Percentiles rank a stretch among this genome's conserved stretches.
These are phyloP conservation scores for Senna siamea DNA, from an alignment of 306 rosid genomes.

Conservation along the genomic window DNA sequence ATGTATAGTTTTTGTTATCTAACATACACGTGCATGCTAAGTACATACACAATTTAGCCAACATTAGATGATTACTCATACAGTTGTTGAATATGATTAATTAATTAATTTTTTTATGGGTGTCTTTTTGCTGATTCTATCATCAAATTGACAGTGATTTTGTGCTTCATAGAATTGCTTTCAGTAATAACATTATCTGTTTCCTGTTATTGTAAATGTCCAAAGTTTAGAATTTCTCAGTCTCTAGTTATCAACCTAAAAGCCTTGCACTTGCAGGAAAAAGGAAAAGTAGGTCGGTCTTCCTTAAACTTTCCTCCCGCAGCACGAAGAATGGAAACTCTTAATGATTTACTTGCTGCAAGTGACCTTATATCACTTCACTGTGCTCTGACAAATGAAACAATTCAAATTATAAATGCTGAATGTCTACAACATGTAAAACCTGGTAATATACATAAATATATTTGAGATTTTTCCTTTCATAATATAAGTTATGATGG, in stretches of 20 bases:
- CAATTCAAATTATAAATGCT: constrained; percentile 85
- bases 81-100: background rate
- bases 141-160: background rate
- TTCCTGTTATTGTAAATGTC: background rate
- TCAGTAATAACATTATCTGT: background rate
- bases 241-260: too few species aligned
- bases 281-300: constrained; percentile 5
- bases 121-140: background rate
- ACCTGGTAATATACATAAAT: constrained; percentile 63
- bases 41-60: background rate
- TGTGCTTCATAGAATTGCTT: background rate
- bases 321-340: constrained; percentile 97
- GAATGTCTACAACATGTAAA: constrained; percentile 93
- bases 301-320: constrained; percentile 73
- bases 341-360: constrained; percentile 94
- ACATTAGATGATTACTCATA: background rate
- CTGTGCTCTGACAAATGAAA: constrained; percentile 89
- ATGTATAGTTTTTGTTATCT: background rate
- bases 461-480: constrained; percentile 23
- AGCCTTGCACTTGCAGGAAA: constrained; percentile 47
- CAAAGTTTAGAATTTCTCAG: background rate
- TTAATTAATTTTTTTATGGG: background rate
- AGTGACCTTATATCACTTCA: constrained; percentile 96
- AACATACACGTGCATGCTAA: background rate
- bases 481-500: background rate